Evolutionary conservation across 139 green algal species (phyloP).

Genomic region (Tetraselmis chui): DNA sequence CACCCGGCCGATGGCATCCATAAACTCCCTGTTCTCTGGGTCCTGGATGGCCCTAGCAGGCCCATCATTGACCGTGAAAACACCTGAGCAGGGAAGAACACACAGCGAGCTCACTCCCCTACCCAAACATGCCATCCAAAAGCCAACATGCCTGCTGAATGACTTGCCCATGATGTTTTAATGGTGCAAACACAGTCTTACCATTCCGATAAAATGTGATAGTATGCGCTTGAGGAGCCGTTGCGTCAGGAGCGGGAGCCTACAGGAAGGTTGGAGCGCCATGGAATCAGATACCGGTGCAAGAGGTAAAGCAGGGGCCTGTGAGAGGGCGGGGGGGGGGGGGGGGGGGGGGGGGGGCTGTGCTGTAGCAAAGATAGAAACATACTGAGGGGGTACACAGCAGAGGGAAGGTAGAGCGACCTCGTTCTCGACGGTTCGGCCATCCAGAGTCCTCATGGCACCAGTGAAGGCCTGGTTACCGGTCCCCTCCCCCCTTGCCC

Average conservation of each 20-base stretch:
- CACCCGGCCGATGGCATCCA: conserved; percentile 2
- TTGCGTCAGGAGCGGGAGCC: not conserved
- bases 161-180: too few relatives aligned
- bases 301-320: not conserved
- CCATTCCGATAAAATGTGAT: conserved; percentile 80
- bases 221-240: conserved; percentile 30
- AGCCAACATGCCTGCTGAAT: too few relatives aligned
- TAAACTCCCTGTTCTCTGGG: conserved; percentile 54
- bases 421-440: too few relatives aligned
- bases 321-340: not conserved
- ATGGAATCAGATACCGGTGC: not conserved
- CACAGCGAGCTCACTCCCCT: too few relatives aligned
- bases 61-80: conserved; percentile 77
- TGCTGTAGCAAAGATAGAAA: too few relatives aligned
- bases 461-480: conserved; percentile 45
- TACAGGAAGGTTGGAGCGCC: not conserved
- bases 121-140: too few relatives aligned
- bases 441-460: conserved; percentile 52
- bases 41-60: conserved; percentile 42
- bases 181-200: too few relatives aligned
- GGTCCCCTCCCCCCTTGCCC: not conserved
- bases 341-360: too few relatives aligned
- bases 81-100: too few relatives aligned
- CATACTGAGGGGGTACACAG: too few relatives aligned
- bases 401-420: too few relatives aligned